Conservation (phyloP, 768 basidiomycete genomes). For the Panaeolus cyanescens region DNA sequence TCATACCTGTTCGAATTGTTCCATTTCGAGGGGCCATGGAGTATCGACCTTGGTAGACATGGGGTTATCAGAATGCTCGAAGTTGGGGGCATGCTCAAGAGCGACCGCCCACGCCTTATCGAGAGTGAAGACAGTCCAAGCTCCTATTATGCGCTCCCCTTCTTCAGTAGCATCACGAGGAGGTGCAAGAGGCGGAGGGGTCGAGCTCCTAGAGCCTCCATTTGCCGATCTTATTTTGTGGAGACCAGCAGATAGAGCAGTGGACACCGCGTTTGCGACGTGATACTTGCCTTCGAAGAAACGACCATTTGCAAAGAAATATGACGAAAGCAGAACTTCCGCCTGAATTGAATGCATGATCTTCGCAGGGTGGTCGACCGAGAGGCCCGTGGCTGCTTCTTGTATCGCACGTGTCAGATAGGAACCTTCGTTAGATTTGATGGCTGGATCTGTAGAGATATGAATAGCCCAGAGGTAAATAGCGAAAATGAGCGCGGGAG, state of each 20-base stretch:
- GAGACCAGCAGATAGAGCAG: slow-evolving; percentile 36
- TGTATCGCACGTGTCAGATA: slow-evolving; percentile 47
- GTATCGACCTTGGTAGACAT: slow-evolving; percentile 30
- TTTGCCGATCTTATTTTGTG: slow-evolving; percentile 32
- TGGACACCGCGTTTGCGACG: slow-evolving; percentile 37
- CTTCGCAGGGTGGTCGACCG: slow-evolving; percentile 38
- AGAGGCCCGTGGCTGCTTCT: slow-evolving; percentile 36
- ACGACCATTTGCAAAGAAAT: slow-evolving; percentile 54
- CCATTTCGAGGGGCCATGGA: slow-evolving; percentile 39
- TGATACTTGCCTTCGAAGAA: slow-evolving; percentile 47
- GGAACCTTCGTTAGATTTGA: slow-evolving; percentile 28
- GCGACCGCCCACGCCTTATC: slow-evolving; percentile 46
- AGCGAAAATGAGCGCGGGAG: slow-evolving; percentile 38
- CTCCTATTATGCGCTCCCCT: slow-evolving; percentile 37
- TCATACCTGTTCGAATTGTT: slow-evolving; percentile 34
- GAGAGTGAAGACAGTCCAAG: slow-evolving; percentile 35
- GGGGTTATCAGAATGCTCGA: slow-evolving; percentile 18
- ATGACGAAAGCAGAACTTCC: slow-evolving; percentile 56
- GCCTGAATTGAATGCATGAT: slow-evolving; percentile 54
- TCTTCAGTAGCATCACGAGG: slow-evolving; percentile 32
- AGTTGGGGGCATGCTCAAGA: slow-evolving; percentile 35
- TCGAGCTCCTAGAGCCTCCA: slow-evolving; percentile 6
- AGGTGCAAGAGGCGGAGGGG: slow-evolving; percentile 18
- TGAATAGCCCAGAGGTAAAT: slow-evolving; percentile 41
- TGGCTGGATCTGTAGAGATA: slow-evolving; percentile 28